Evolutionary conservation across 2,329 filamentous ascomycete genomes (phyloP).

Genomic region (Drechslerella dactyloides): DNA sequence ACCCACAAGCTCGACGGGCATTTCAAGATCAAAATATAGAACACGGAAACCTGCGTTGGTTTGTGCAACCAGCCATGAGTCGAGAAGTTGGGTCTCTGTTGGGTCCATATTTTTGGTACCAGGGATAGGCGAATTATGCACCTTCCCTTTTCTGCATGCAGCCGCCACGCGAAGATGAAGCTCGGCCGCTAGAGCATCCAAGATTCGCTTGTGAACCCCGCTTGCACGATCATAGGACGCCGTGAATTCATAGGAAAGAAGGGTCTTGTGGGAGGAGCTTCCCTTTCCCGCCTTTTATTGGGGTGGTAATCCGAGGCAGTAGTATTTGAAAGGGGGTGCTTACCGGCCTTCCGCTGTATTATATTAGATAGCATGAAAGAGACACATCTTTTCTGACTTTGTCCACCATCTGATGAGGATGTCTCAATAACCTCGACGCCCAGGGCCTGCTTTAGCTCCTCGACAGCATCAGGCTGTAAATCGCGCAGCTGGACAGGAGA

Average conservation of each 20-base stretch:
- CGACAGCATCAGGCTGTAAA: conserved; percentile 48
- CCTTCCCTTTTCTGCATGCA: conserved; percentile 47
- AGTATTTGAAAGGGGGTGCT: conserved; percentile 10
- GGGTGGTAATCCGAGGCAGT: conserved; percentile 8
- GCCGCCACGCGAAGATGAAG: conserved; percentile 44
- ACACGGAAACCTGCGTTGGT: conserved; percentile 35
- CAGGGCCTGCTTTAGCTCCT: conserved; percentile 38
- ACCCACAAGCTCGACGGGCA: not conserved
- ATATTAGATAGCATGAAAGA: conserved; percentile 48
- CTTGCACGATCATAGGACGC: conserved; percentile 35
- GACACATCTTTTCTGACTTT: conserved; percentile 48
- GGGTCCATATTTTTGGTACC: conserved; percentile 29
- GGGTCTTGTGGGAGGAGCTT: not conserved
- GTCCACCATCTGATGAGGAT: conserved; percentile 43
- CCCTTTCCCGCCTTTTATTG: conserved; percentile 18
- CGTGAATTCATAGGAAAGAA: not conserved
- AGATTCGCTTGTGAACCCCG: conserved; percentile 24
- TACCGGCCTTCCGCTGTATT: conserved; percentile 48
- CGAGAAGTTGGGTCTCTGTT: conserved; percentile 18
- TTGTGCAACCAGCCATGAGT: conserved; percentile 28
- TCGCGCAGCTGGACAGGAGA: conserved; percentile 47
- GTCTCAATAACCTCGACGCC: conserved; percentile 49
- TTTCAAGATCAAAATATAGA: conserved; percentile 32
- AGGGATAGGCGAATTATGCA: conserved; percentile 48
- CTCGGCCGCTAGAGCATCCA: conserved; percentile 20